A percentile compares a stretch with the other conserved stretches of the same genome.
phyloP scores from a whole-genome alignment of 257 asterid species.

The Solanum gracilifrons region DNA sequence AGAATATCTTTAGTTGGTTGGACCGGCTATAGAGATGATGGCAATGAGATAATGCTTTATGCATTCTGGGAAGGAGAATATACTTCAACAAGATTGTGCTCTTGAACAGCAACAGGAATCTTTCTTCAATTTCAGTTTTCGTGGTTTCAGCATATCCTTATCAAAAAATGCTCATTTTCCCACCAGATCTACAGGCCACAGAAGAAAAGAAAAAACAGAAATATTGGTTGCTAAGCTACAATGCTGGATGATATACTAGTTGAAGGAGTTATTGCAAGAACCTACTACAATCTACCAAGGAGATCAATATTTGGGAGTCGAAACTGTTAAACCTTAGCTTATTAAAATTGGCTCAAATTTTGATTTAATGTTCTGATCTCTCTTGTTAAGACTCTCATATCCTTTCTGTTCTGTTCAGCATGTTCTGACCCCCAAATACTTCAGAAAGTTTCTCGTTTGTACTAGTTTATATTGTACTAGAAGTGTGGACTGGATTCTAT shows the following conservation, averaged over 20 bases:
- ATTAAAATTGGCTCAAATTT: not conserved
- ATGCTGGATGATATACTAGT: not conserved
- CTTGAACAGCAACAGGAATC: not conserved
- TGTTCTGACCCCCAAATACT: not conserved
- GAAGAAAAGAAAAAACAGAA: not conserved
- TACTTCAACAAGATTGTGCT: not conserved
- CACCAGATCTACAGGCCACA: not conserved
- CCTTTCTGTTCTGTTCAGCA: not conserved
- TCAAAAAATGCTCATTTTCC: not conserved
- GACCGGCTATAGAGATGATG: constrained; percentile 15
- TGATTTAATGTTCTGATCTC: not conserved
- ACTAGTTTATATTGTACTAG: not conserved
- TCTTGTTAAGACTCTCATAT: not conserved
- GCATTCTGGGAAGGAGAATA: not conserved
- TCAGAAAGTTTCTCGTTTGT: not conserved
- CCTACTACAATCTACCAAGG: not conserved
- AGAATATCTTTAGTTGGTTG: constrained; percentile 44
- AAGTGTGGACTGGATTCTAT: not conserved
- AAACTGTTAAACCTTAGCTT: not conserved
- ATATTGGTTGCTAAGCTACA: not conserved
- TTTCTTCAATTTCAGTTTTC: not conserved
- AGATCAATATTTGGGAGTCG: not conserved
- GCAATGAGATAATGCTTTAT: not conserved
- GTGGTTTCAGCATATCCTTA: not conserved
- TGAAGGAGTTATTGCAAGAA: not conserved